Evolutionary conservation across 1,139 yeast species (phyloP), one percentile per base, ranked within the genome.

Genomic region (Yamadazyma mexicana): DNA sequence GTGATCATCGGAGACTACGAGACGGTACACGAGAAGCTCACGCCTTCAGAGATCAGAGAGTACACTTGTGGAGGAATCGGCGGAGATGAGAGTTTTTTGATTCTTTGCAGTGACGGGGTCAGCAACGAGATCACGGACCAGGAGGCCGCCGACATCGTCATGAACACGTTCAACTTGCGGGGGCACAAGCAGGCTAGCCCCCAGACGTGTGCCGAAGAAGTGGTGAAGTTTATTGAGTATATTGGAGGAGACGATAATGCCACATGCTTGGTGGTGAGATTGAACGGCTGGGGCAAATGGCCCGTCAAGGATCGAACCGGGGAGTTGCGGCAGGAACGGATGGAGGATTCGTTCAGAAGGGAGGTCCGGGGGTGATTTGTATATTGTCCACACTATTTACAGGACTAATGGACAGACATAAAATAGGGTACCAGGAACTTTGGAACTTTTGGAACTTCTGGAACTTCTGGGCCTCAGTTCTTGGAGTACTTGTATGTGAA

Each of bases 251-350:
- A 87, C 53, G 98, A 92, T 59, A 92, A 92, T 62, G 95, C 98
- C 10, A 88, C 97, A 0, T 88, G 96, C 56, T 55, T 86, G 48
- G 88, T 92, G 10, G 64, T 92, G 3, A 69, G 95, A 41, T 66
- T 92, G 41, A 75, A 77, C 31, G 96, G 96, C 6, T 92, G 98
- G 98, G 96, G 96, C 10, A 75, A 79, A 40, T 92, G 98, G 97
- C 92, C 92, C 5, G 65, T 76, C 44, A 54, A 69, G 11, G 98
- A 92, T 64, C 68, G 95, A 36, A 88, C 97, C 0, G 97, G 96
- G 1, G 79, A 75, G 37, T 62, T 81, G 39, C 73, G 98, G 48
- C 96, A 86, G 58, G 82, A 83, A 42, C 72, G 88, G 51, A 71
- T 91, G 61, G 73, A 71, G 45, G 79, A 73, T 44, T 68, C 52